Evolutionary conservation across 2,329 filamentous ascomycete species (phyloP), one percentile per base, ranked within the genome.

Genomic region (Ploettnerulaceae sp.): DNA sequence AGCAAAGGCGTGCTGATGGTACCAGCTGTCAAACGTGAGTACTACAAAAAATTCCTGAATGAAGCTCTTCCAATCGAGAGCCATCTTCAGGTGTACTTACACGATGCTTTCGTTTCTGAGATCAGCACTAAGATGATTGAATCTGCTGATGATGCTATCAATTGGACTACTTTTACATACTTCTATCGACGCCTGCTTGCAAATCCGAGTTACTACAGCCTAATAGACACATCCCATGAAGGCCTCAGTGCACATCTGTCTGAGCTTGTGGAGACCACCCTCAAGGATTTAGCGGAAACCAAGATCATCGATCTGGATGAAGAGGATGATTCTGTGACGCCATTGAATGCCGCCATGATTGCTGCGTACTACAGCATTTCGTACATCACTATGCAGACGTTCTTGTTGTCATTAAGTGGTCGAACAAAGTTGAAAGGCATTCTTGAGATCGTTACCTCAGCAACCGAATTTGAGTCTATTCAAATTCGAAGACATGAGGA

Each of bases 291-390:
- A 48, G 76, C 83, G 7, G 91, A 97, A 60, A 90, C 89, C 26
- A 95, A 94, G 74, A 91, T 98, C 54, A 89, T 98, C 57, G 90
- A 97, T 59, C 79, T 95, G 38, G 91, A 97, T 55, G 90, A 95
- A 62, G 89, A 94, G 39, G 91, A 97, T 63, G 91, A 95, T 59
- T 83, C 82, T 1, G 84, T 97, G 34, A 79, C 86, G 14, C 90
- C 93, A 11, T 79, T 95, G 60, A 97, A 98, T 66, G 86, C 91
- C 2, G 93, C 93, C 57, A 96, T 96, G 87, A 97, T 98, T 62
- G 89, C 88, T 7, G 89, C 93, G 1, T 97, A 98, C 74, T 98
- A 98, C 76, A 97, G 96, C 68, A 95, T 98, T 62, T 96, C 91
- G 5, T 97, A 96, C 70, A 87, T 95, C 66, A 98, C 93, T 2